Evolutionary conservation across 2,329 filamentous ascomycete species (phyloP), one percentile per base, ranked within the genome.

Genomic region (Xylariaceae sp.): DNA sequence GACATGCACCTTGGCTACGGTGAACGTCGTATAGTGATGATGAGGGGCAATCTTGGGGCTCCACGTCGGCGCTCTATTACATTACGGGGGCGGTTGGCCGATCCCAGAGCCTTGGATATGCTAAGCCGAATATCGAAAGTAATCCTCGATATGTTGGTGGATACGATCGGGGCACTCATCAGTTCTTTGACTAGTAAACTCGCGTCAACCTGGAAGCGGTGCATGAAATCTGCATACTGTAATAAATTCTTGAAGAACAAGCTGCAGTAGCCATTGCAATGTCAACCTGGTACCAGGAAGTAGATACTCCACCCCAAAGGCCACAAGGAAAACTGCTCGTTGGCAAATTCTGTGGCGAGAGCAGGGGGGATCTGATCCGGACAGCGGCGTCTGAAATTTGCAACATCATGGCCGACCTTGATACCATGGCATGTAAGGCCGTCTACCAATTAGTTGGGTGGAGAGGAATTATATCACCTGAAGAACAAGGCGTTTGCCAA

Each of bases 21-120:
- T 29, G 44, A 48, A 40, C 37, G 26, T 53, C 44, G 48, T 49
- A 40, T 33, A 16, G 40, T 41, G 39, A 21, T 49, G 43, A 53
- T 48, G 57, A 61, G 58, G 58, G 58, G 58, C 50, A 54, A 48
- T 51, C n/a, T 29, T 58, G 49, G 50, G 54, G 58, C 54, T 61
- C 53, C 48, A 60, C 53, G 57, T 57, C 53, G 48, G 43, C 48
- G 56, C 56, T 36, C 39, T 57, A n/a, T n/a, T n/a, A n/a, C 46
- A 16, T 41, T 45, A 53, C 48, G 39, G 53, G 57, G 54, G n/a
- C n/a, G 45, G 29, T 41, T 54, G 53, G 53, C 39, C 46, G 50
- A 58, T 54, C 45, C 58, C 54, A 54, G 45, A 37, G 49, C 45
- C 44, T 50, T 53, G 58, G 54, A 58, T 58, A 36, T 37, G 33